phyloP scores from a whole-genome alignment of 331 rosid species.

The Erythrophleum ivorense region DNA sequence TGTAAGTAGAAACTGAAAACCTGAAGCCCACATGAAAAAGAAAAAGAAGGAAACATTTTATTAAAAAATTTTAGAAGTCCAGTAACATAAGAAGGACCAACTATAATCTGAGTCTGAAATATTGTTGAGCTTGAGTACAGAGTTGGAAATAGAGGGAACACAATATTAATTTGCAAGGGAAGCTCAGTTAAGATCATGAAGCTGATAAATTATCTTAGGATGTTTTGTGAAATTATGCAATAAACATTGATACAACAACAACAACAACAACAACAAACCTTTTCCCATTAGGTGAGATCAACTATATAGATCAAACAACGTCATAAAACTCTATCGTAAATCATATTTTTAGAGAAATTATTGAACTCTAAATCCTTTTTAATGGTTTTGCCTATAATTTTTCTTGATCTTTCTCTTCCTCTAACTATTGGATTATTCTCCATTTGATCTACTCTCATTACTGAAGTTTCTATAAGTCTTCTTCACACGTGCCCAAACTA shows the following conservation, averaged over 20 bases:
- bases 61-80: constrained; percentile 22
- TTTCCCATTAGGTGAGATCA: no score
- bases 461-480: no score
- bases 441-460: no score
- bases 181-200: constrained; percentile 26
- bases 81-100: constrained; percentile 17
- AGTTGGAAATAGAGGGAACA: constrained; percentile 25
- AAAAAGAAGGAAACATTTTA: constrained; percentile 12
- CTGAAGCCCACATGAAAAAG: constrained; percentile 13
- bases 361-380: no score
- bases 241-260: not conserved
- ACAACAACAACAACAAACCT: no score
- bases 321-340: no score
- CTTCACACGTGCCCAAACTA: no score
- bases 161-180: constrained; percentile 17
- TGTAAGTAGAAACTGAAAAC: not conserved
- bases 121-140: not conserved
- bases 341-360: no score
- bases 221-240: constrained; percentile 23
- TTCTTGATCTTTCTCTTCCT: no score
- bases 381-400: no score
- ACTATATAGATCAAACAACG: no score
- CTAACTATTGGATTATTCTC: no score
- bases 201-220: constrained; percentile 17
- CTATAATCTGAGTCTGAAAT: constrained; percentile 24